phyloP scores from a whole-genome alignment of 495 filamentous ascomycete species.

The Penicillium canescens region DNA sequence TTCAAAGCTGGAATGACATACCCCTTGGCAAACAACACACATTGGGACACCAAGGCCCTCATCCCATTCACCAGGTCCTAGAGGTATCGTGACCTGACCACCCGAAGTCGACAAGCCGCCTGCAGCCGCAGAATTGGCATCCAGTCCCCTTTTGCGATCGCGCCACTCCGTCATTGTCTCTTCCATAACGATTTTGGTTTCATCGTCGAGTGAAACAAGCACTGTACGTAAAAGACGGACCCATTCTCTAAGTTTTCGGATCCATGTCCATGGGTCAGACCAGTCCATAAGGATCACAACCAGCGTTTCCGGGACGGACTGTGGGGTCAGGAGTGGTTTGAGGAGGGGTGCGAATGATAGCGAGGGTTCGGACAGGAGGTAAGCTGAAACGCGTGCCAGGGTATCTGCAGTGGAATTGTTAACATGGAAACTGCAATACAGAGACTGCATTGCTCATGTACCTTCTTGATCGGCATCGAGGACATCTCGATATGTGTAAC shows the following conservation, averaged over 20 bases:
- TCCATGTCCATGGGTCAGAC: conserved; percentile 90
- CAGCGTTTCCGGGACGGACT: conserved; percentile 82
- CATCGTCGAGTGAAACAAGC: conserved; percentile 69
- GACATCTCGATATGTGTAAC: conserved; percentile 95
- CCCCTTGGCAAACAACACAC: conserved; percentile 92
- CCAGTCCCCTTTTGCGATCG: conserved; percentile 48
- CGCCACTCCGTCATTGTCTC: conserved; percentile 70
- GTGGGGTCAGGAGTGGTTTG: conserved; percentile 79
- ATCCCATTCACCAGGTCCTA: conserved; percentile 93
- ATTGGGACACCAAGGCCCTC: conserved; percentile 85
- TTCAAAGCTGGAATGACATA: conserved; percentile 39
- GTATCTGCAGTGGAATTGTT: conserved; percentile 58
- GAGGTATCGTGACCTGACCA: conserved; percentile 63
- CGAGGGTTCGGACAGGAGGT: conserved; percentile 81
- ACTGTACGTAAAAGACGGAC: conserved; percentile 76
- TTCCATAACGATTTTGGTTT: conserved; percentile 78
- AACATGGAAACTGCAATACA: neutral
- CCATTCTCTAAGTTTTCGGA: conserved; percentile 85
- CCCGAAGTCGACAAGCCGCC: conserved; percentile 53
- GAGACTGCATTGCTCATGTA: conserved; percentile 23
- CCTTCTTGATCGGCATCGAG: conserved; percentile 94
- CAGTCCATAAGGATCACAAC: conserved; percentile 90
- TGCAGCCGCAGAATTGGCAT: conserved; percentile 32
- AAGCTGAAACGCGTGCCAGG: conserved; percentile 86
- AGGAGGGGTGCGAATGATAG: conserved; percentile 81